Percentiles rank a stretch among this genome's conserved stretches.
Conservation (phyloP, 495 filamentous ascomycete genomes). For the Neurospora sp. region DNA sequence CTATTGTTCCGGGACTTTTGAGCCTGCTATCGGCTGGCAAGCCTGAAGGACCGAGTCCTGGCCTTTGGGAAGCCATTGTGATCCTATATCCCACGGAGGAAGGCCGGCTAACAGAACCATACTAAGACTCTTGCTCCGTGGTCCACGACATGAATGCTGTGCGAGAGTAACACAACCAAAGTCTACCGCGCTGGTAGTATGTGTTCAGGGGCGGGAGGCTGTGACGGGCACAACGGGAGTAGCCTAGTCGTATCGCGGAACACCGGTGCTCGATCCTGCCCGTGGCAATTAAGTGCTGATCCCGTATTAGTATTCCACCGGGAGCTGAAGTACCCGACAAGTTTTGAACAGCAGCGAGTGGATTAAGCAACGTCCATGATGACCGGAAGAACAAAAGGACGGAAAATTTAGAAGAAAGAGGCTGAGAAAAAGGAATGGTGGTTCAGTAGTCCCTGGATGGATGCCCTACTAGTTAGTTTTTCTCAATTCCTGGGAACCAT, state of each 20-base stretch:
- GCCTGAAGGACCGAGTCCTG: slow-evolving; percentile 10
- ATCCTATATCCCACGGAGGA: slow-evolving; percentile 12
- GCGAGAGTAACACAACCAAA: not conserved
- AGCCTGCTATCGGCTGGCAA: slow-evolving; percentile 11
- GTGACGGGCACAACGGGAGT: slow-evolving; percentile 12
- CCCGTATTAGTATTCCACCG: slow-evolving; percentile 9
- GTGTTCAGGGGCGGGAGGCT: slow-evolving; percentile 12
- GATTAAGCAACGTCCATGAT: slow-evolving; percentile 8
- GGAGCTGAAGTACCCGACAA: not conserved
- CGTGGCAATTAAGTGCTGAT: slow-evolving; percentile 10
- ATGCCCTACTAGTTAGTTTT: not conserved
- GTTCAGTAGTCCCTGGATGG: not conserved
- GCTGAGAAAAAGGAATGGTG: not conserved
- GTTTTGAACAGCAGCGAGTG: not conserved
- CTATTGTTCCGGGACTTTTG: slow-evolving; percentile 4
- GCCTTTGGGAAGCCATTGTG: slow-evolving; percentile 22
- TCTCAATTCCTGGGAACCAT: not conserved
- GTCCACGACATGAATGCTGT: slow-evolving; percentile 8
- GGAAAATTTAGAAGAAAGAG: not conserved
- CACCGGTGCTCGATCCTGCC: slow-evolving; percentile 5
- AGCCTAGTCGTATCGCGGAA: slow-evolving; percentile 11
- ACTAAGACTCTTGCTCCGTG: slow-evolving; percentile 10
- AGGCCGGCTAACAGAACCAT: slow-evolving; percentile 13
- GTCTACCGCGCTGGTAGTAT: not conserved
- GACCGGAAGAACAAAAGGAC: slow-evolving; percentile 1